Evolutionary conservation across 2,329 filamentous ascomycete genomes (phyloP).

Genomic region (Stagonosporopsis tanaceti): DNA sequence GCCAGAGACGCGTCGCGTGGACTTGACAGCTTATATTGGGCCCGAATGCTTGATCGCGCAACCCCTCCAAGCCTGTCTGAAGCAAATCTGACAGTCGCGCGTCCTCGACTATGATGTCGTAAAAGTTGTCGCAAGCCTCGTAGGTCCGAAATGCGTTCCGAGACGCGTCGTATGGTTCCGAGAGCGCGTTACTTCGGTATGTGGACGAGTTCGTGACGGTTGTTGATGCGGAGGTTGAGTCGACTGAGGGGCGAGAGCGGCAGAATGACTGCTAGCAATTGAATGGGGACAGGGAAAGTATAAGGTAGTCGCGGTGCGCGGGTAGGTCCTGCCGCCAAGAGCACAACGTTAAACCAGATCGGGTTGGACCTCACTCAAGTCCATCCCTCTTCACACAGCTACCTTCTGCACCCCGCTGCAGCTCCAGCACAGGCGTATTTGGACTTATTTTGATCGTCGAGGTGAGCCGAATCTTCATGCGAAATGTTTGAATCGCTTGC

Average conservation of each 20-base stretch:
- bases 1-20: conserved; percentile 23
- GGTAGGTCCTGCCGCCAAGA: conserved; percentile 23
- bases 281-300: conserved; percentile 40
- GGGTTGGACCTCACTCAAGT: conserved; percentile 37
- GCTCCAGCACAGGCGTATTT: conserved; percentile 63
- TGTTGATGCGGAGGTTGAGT: conserved; percentile 36
- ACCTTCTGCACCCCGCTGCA: conserved; percentile 40
- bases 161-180: conserved; percentile 52
- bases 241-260: conserved; percentile 38
- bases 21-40: conserved; percentile 3
- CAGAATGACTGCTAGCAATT: conserved; percentile 47
- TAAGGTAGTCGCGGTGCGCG: conserved; percentile 30
- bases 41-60: conserved; percentile 13
- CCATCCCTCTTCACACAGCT: conserved; percentile 34
- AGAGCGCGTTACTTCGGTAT: conserved; percentile 51
- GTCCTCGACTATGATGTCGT: conserved; percentile 30
- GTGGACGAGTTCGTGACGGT: conserved; percentile 39
- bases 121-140: conserved; percentile 44
- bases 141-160: conserved; percentile 43
- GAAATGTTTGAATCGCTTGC: conserved; percentile 20
- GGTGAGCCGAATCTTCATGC: conserved; percentile 22
- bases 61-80: conserved; percentile 21
- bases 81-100: conserved; percentile 25
- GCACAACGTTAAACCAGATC: conserved; percentile 33
- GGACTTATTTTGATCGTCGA: conserved; percentile 69